Evolutionary conservation across 2,329 filamentous ascomycete species (phyloP), one percentile per base, ranked within the genome.

Genomic region (Trichoderma hamatum): DNA sequence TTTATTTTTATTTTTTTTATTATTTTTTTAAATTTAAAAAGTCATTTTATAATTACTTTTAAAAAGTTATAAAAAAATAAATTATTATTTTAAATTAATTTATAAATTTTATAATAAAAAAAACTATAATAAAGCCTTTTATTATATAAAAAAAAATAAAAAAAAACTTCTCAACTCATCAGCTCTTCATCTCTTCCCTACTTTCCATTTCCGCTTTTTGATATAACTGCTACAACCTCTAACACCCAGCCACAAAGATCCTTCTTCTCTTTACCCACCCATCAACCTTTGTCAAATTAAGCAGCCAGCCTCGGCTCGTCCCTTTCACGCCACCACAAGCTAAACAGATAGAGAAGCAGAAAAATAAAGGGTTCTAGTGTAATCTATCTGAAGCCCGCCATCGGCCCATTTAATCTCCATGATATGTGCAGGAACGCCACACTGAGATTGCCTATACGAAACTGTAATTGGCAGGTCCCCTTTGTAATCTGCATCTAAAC

Each of bases 341-440:
- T 36, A 30, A 56, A 34, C 30, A 11, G 19, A 43, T n/a, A 43
- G 19, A 34, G 32, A 34, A 34, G 11, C 32, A 34, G 32, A 34
- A 10, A 34, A 34, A 43, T 3, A 16, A 43, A 43, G 39, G 39
- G 19, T 43, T 43, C 39, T 43, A 19, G 5, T 43, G 10, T 67
- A 67, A 67, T 67, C 39, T 67, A 67, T 59, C 64, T 67, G 64
- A 58, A 28, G 54, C 54, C 32, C 54, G 54, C 54, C 54, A 46
- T 67, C 52, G 13, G 54, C 54, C 64, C 64, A 67, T 46, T 28
- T 54, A 67, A 59, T 64, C 61, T 67, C 54, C 64, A 59, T 51
- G 26, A 39, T 56, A n/a, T 30, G 10, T 64, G 52, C 30, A 30
- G 26, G 16, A 64, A 10, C 36, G 51, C 24, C 19, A 36, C n/a